Evolutionary conservation across 2,329 filamentous ascomycete species (phyloP).

Genomic region (Pseudocercospora vitis): DNA sequence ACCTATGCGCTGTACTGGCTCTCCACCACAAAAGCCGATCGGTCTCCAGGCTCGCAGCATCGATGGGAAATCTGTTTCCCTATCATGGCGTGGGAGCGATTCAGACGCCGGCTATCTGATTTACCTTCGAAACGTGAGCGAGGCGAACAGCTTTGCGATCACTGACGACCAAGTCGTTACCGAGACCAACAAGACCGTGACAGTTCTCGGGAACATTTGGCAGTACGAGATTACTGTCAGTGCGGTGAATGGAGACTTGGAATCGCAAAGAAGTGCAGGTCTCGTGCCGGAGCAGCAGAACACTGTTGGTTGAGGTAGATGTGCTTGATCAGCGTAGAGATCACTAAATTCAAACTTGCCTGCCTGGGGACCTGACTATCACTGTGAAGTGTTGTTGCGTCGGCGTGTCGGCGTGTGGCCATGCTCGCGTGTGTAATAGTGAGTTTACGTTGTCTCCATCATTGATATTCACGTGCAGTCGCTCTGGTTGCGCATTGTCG

Average conservation of each 20-base stretch:
- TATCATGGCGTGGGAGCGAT: not conserved
- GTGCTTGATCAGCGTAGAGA: slow-evolving; percentile 1
- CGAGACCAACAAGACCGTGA: slow-evolving; percentile 3
- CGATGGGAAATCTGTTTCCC: not conserved
- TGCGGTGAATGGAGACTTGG: slow-evolving; percentile 13
- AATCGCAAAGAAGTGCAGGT: slow-evolving; percentile 13
- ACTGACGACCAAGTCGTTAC: slow-evolving; percentile 8
- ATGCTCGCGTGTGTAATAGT: too few relatives aligned
- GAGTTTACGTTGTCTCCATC: too few relatives aligned
- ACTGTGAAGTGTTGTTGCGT: too few relatives aligned
- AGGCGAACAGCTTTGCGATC: not conserved
- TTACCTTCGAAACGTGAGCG: slow-evolving; percentile 8
- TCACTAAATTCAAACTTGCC: not conserved
- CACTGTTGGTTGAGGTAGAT: not conserved
- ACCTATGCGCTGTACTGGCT: not conserved
- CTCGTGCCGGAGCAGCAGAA: slow-evolving; percentile 12
- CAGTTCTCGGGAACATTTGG: slow-evolving; percentile 11
- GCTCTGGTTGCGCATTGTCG: too few relatives aligned
- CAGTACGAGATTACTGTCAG: slow-evolving; percentile 14
- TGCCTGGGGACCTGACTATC: too few relatives aligned
- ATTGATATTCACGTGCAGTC: too few relatives aligned
- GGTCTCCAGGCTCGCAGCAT: not conserved
- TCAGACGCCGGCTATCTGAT: slow-evolving; percentile 12
- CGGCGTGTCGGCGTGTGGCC: too few relatives aligned
- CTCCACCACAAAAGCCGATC: slow-evolving; percentile 1